phyloP scores from a whole-genome alignment of 2,329 filamentous ascomycete genomes.

The Xylariaceae sp. region DNA sequence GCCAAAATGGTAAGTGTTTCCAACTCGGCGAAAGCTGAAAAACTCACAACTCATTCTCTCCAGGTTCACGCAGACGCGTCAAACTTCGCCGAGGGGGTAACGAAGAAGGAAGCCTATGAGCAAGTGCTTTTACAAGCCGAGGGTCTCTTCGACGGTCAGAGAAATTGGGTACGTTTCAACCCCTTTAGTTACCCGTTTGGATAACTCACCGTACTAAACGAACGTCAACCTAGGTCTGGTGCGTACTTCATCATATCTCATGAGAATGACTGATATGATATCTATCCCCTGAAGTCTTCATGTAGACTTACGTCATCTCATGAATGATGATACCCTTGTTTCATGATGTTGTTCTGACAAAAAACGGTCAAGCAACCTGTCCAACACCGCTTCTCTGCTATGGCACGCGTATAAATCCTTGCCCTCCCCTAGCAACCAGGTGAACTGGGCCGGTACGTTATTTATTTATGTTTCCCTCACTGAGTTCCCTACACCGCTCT shows the following conservation, averaged over 20 bases:
- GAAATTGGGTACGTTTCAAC: constrained; percentile 63
- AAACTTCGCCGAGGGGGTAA: constrained; percentile 61
- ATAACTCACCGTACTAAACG: constrained; percentile 10
- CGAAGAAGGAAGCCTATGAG: constrained; percentile 67
- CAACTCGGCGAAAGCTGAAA: not conserved
- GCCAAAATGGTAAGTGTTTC: constrained; percentile 9
- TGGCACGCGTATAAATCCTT: constrained; percentile 78
- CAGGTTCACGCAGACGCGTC: constrained; percentile 76
- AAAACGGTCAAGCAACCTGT: constrained; percentile 57
- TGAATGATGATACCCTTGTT: not conserved
- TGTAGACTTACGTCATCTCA: not conserved
- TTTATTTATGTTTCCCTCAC: not conserved
- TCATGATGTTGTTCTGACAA: constrained; percentile 1
- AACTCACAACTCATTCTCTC: constrained; percentile 3
- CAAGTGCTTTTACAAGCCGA: constrained; percentile 68
- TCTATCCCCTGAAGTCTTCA: not conserved
- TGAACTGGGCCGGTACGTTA: constrained; percentile 67
- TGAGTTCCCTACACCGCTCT: not conserved
- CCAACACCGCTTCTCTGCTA: constrained; percentile 69
- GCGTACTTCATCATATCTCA: constrained; percentile 17
- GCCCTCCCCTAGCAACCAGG: constrained; percentile 55
- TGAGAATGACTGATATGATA: not conserved
- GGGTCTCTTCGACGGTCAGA: constrained; percentile 64
- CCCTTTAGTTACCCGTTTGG: not conserved
- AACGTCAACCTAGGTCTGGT: constrained; percentile 37